These are phyloP conservation scores for Aspergillus japonicus DNA, from an alignment of 2,329 filamentous ascomycete genomes.

Conservation along the genomic window DNA sequence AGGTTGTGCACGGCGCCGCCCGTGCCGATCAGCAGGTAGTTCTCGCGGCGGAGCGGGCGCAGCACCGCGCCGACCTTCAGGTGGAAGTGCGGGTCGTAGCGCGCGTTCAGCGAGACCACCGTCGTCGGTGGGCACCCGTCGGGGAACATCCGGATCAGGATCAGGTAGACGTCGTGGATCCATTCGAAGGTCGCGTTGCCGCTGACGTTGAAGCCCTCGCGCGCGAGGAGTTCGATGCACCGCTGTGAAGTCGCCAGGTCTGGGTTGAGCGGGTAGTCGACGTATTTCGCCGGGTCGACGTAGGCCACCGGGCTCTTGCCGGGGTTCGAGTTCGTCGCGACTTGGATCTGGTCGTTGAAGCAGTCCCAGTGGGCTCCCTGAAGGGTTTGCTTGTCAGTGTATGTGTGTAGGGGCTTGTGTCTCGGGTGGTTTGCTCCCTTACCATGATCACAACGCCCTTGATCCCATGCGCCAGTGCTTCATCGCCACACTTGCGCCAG, in stretches of 20 bases:
- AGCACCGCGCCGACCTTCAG: conserved; percentile 59
- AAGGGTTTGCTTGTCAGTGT: not conserved
- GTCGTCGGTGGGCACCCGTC: conserved; percentile 64
- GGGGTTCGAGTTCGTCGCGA: conserved; percentile 61
- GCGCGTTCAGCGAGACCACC: conserved; percentile 49
- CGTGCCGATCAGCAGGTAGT: conserved; percentile 59
- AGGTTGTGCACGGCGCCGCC: conserved; percentile 70
- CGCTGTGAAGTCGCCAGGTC: conserved; percentile 55
- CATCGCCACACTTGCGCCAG: conserved; percentile 65
- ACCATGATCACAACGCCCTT: conserved; percentile 68
- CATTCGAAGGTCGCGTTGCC: conserved; percentile 62
- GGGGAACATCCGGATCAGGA: conserved; percentile 70
- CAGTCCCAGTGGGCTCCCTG: conserved; percentile 66
- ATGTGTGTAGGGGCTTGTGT: not conserved
- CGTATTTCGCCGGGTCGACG: conserved; percentile 65
- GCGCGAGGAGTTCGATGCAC: conserved; percentile 52
- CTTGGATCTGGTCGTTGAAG: conserved; percentile 56
- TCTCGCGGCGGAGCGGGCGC: conserved; percentile 54
- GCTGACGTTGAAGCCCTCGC: conserved; percentile 55
- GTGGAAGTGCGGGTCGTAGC: conserved; percentile 58
- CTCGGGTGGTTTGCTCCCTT: conserved; percentile 12
- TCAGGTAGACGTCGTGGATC: conserved; percentile 71
- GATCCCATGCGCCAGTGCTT: conserved; percentile 58
- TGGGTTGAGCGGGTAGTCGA: conserved; percentile 59
- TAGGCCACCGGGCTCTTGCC: conserved; percentile 64